Base-by-base conservation (phyloP, 164 flowering plant species). In the Tetrastigma voinierianum region DNA sequence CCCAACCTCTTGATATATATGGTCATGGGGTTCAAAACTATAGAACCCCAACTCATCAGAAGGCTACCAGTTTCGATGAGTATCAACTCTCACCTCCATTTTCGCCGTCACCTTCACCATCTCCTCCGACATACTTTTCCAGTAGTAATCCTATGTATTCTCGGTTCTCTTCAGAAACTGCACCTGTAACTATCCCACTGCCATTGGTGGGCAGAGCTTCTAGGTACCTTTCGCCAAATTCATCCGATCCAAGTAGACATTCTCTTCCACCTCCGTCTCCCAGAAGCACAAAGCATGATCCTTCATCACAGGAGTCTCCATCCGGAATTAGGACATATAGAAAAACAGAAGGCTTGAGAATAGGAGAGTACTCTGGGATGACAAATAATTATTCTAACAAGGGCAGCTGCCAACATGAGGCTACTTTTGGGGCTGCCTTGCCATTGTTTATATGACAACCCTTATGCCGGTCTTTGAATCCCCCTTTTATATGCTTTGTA, bases 181-280 rank as follows among this genome's bases (percentile, higher is more conserved):
- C 96, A 13, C 98, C 98, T 21, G 90, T 93, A 7, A 83, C 87
- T 67, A 93, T 93, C 57, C 98, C 96, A 7, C 72, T 76, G 65
- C 83, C 93, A 49, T 57, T 78, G 71, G 67, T 80, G 53, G 75
- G 78, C 32, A 81, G 81, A 74, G 81, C 67, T 66, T 64, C 88
- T 44, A 80, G 84, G 70, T 74, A 80, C 72, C 81, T 75, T 61
- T 82, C 90, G 68, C 90, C 89, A 46, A 82, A 77, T 72, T 80
- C 80, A 51, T 90, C 95, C 57, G 98, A 93, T 67, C 87, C 95
- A 64, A 84, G 72, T 74, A 86, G 85, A 64, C 80, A 82, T 73
- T 77, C 84, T 66, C 90, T 93, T 59, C 98, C 98, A 10, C 98
- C 98, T 65, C 59, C 76, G 12, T 93, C 98, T 46, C 93, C 96